Evolutionary conservation across 371 early-diverging fungal genomes (phyloP), one percentile per base, ranked within the genome.

Genomic region (Mortierella sp.): DNA sequence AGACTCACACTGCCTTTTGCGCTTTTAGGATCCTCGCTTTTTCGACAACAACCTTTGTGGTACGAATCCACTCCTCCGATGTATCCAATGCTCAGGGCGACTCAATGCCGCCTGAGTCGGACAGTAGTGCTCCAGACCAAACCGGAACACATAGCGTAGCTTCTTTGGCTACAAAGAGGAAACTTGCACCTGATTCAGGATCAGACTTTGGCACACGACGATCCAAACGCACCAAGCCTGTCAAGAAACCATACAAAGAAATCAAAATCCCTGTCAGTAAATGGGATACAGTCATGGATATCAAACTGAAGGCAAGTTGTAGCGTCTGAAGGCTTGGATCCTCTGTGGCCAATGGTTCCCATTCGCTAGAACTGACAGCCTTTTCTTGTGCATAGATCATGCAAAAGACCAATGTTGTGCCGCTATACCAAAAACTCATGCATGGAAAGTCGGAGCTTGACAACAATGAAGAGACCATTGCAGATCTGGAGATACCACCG

Each of bases 371-470:
- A 4, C 37, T 19, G 31, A 39, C 17, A 24, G 22, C 47, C 34
- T 19, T 13, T 47, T 29, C 12, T 34, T 25, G 27, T 45, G 57
- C 17, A 27, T 27, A 76, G 77, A 76, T 76, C 21, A 76, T 69
- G 70, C 45, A 69, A 50, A 61, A 65, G 62, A 65, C 66, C 10
- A 28, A 57, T 4, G 58, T 69, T 57, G 63, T 76, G 21, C 77
- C 77, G n/a, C 45, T 76, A 9, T 76, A 65, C 43, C 77, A 76
- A 39, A 68, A 55, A 34, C 66, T 76, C 34, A 7, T 65, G 3
- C 34, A 56, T 24, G 59, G 46, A 9, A 27, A 57, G 21, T n/a
- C 19, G 7, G 77, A 76, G 34, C 47, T 76, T 13, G 77, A 69
- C 24, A 56, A 62, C 14, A 69, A 76, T 29, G 62, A 65, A 16